phyloP scores from a whole-genome alignment of 345 rosid genomes.

The Arabis alpina region DNA sequence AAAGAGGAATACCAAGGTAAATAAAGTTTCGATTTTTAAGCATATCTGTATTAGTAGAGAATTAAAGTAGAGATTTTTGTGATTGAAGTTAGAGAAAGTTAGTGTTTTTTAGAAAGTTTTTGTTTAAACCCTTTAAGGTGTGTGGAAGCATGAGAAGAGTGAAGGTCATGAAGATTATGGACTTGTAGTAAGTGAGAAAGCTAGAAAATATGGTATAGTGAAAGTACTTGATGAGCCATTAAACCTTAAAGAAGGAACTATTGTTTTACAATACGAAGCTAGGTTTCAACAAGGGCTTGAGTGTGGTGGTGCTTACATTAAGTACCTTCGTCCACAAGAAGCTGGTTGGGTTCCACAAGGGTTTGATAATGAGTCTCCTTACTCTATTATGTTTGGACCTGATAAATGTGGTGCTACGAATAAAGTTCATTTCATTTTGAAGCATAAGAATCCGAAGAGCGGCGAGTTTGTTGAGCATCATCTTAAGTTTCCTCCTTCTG shows the following conservation, averaged over 20 bases:
- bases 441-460: slow-evolving; percentile 87
- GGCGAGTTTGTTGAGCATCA: slow-evolving; percentile 77
- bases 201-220: slow-evolving; percentile 74
- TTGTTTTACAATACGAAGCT: slow-evolving; percentile 69
- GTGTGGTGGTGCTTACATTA: slow-evolving; percentile 86
- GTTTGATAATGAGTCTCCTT: slow-evolving; percentile 72
- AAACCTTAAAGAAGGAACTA: slow-evolving; percentile 63
- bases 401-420: slow-evolving; percentile 84
- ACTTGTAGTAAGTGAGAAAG: slow-evolving; percentile 74
- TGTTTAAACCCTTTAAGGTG: slow-evolving; percentile 46
- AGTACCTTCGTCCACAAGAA: slow-evolving; percentile 72
- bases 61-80: background rate
- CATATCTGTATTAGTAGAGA: no score
- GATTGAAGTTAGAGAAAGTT: background rate
- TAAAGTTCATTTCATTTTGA: slow-evolving; percentile 83
- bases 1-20: slow-evolving; percentile 67
- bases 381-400: slow-evolving; percentile 86
- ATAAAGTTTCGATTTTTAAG: background rate
- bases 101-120: background rate
- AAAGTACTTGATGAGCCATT: slow-evolving; percentile 59
- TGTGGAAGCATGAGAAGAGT: slow-evolving; percentile 73
- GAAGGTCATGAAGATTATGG: slow-evolving; percentile 83
- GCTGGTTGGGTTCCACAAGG: slow-evolving; percentile 68
- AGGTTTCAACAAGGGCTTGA: slow-evolving; percentile 81
- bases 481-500: slow-evolving; percentile 81